A percentile compares a stretch with the other conserved stretches of the same genome.
phyloP scores from a whole-genome alignment of 2,329 filamentous ascomycete genomes.

The Paecilomyces variotii region DNA sequence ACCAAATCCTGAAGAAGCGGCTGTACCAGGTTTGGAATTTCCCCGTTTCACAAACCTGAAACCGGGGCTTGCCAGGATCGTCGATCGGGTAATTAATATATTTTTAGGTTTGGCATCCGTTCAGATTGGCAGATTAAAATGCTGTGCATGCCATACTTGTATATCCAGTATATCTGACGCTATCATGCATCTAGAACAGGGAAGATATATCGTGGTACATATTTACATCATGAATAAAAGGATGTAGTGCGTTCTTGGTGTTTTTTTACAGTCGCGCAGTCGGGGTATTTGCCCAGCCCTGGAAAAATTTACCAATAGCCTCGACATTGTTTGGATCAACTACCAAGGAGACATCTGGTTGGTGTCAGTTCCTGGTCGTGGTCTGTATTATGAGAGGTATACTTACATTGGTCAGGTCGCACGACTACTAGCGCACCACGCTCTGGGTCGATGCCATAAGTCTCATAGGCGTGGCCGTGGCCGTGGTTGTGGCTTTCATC shows the following conservation, averaged over 20 bases:
- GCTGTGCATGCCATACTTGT: too few species aligned
- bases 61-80: too few species aligned
- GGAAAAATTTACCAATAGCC: neutral
- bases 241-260: neutral
- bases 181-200: too few species aligned
- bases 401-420: slow-evolving; percentile 49
- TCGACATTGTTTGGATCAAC: neutral
- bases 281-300: neutral
- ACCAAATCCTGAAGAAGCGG: too few species aligned
- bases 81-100: too few species aligned
- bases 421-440: slow-evolving; percentile 43
- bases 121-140: too few species aligned
- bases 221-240: neutral
- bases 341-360: neutral
- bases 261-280: neutral
- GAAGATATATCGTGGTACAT: too few species aligned
- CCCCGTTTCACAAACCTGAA: too few species aligned
- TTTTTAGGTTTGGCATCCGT: too few species aligned
- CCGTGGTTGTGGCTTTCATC: slow-evolving; percentile 2
- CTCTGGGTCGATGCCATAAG: slow-evolving; percentile 42
- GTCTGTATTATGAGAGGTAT: neutral
- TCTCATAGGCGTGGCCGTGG: slow-evolving; percentile 48
- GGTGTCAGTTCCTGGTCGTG: neutral
- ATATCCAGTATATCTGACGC: too few species aligned
- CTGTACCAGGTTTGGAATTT: too few species aligned